Conservation (phyloP, 1,284 basidiomycete species). For the Leccinum subspadiceum region DNA sequence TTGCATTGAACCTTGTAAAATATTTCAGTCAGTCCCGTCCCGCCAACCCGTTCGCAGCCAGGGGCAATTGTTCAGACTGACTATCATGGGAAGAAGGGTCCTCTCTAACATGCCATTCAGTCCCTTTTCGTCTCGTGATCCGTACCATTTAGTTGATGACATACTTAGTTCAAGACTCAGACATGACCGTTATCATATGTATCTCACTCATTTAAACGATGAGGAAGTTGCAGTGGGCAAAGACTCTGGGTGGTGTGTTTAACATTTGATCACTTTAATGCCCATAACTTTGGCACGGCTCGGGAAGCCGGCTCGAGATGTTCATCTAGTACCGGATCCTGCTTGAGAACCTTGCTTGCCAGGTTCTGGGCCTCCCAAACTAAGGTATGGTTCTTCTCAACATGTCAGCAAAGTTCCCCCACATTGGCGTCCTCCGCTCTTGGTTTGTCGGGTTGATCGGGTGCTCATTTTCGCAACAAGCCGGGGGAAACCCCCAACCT, state of each 20-base stretch:
- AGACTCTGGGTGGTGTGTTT: neutral
- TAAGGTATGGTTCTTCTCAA: conserved; percentile 7
- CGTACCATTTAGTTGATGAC: conserved; percentile 2
- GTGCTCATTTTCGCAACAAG: conserved; percentile 17
- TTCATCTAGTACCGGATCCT: conserved; percentile 21
- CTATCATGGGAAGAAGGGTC: conserved; percentile 1
- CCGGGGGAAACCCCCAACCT: conserved; percentile 20
- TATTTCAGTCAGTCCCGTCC: neutral
- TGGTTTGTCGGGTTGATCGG: conserved; percentile 14
- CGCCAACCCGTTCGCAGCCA: neutral
- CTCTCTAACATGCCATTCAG: conserved; percentile 4
- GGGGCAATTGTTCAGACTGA: neutral
- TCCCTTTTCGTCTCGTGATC: conserved; percentile 10
- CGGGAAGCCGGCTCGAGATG: conserved; percentile 5
- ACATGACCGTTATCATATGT: conserved; percentile 1
- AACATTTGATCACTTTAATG: conserved; percentile 11
- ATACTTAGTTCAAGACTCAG: neutral
- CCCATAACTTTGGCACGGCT: conserved; percentile 3
- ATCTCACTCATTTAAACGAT: neutral
- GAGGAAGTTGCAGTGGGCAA: neutral
- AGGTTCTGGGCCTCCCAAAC: conserved; percentile 22
- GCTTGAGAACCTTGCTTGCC: conserved; percentile 18
- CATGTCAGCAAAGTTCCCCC: conserved; percentile 13
- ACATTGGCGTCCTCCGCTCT: conserved; percentile 4
- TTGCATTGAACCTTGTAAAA: neutral